Evolutionary conservation across 495 filamentous ascomycete species (phyloP).

Genomic region (Podospora pseudocomata): DNA sequence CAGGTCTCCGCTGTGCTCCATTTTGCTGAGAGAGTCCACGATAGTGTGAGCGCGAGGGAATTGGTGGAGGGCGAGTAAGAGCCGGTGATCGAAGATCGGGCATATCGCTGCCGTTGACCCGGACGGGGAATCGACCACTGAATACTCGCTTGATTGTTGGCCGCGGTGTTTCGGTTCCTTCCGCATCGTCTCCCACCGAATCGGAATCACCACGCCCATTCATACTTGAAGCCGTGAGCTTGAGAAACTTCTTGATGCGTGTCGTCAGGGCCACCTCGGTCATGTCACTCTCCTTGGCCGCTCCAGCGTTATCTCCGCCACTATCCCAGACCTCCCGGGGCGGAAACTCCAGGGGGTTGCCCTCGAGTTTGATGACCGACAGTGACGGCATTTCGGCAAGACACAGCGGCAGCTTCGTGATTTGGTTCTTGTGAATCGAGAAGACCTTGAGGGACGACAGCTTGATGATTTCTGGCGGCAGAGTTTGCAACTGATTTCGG

Average conservation of each 20-base stretch:
- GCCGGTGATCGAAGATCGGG: constrained; percentile 61
- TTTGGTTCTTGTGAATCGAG: constrained; percentile 77
- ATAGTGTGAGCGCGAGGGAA: constrained; percentile 73
- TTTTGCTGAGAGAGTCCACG: constrained; percentile 74
- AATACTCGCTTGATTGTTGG: constrained; percentile 65
- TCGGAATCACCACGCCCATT: constrained; percentile 55
- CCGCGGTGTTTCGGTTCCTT: constrained; percentile 65
- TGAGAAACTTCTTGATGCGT: constrained; percentile 71
- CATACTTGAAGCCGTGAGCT: constrained; percentile 44
- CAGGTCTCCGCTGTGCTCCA: constrained; percentile 59
- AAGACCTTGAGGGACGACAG: constrained; percentile 73
- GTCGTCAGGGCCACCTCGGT: constrained; percentile 66
- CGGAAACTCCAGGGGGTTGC: constrained; percentile 74
- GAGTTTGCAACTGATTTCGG: constrained; percentile 70
- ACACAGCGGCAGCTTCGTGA: constrained; percentile 75
- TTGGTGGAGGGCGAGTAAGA: constrained; percentile 62
- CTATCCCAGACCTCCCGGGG: constrained; percentile 53
- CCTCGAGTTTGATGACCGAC: constrained; percentile 79
- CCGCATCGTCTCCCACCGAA: constrained; percentile 63
- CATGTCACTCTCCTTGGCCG: constrained; percentile 46
- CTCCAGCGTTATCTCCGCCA: constrained; percentile 42
- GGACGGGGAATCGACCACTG: constrained; percentile 80
- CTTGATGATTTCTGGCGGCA: constrained; percentile 76
- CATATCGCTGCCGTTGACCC: constrained; percentile 61
- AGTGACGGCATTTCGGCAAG: constrained; percentile 86